phyloP scores from a whole-genome alignment of 305 asterid genomes.

The Andrographis paniculata region DNA sequence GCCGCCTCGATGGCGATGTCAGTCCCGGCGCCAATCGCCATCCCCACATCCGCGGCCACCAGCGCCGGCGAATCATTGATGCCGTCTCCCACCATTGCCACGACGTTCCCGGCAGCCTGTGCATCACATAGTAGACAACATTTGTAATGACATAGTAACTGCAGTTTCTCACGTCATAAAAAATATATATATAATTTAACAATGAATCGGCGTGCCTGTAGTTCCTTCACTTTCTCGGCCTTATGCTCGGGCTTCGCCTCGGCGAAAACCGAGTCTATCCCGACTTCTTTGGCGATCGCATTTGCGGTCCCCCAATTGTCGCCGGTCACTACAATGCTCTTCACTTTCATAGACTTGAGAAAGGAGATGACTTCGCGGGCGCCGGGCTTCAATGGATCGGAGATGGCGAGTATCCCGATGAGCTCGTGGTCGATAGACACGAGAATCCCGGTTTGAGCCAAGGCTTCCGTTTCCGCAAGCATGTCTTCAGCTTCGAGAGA shows the following conservation, averaged over 20 bases:
- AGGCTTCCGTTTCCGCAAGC: slow-evolving; percentile 46
- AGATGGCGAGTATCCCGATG: slow-evolving; percentile 54
- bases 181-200: no score
- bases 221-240: slow-evolving; percentile 73
- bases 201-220: slow-evolving; percentile 38
- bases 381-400: slow-evolving; percentile 78
- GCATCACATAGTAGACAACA: no score
- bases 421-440: slow-evolving; percentile 51
- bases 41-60: slow-evolving; percentile 78
- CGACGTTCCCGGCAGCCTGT: slow-evolving; percentile 57
- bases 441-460: slow-evolving; percentile 72
- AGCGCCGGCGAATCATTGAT: slow-evolving; percentile 92
- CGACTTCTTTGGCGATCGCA: slow-evolving; percentile 70
- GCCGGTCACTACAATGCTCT: slow-evolving; percentile 66
- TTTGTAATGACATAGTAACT: not conserved
- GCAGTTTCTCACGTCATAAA: no score
- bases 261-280: slow-evolving; percentile 52
- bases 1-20: slow-evolving; percentile 91
- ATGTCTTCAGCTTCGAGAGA: slow-evolving; percentile 57
- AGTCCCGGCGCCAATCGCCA: slow-evolving; percentile 91
- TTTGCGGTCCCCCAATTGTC: slow-evolving; percentile 89
- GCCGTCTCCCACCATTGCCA: slow-evolving; percentile 95
- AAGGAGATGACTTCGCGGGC: slow-evolving; percentile 55
- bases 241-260: slow-evolving; percentile 78
- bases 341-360: slow-evolving; percentile 54